Base-by-base conservation (phyloP, 345 rosid species). In the Capsella bursapastoris region DNA sequence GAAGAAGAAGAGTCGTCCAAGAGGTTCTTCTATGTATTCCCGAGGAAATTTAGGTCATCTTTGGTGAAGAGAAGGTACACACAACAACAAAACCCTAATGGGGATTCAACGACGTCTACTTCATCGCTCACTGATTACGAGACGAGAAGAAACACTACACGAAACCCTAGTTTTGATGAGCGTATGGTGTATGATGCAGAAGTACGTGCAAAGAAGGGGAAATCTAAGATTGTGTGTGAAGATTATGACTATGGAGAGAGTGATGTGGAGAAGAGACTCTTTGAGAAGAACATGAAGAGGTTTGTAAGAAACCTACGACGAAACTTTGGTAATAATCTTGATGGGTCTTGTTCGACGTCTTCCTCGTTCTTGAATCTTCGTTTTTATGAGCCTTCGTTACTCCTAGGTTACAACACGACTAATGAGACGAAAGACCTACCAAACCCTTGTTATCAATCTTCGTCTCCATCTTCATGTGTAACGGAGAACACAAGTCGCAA, bases 401-500 rank as follows among this genome's bases (percentile, higher is more conserved):
- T 13, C 3, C 3, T 55, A 0, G 38, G 14, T n/a, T 56, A 53
- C 58, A 53, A 31, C 60, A 55, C 18, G 35, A 35, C 14, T 27
- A 15, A 43, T 4, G 10, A 47, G 43, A 31, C 4, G 28, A 32
- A 15, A 29, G 28, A 31, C 14, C 6, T 29, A 31, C 6, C 10
- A 64, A 47, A 16, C 43, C 44, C 57, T 64, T 15, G 7, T 64
- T 32, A 34, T 9, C 41, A 48, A 6, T 41, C 66, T 1, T 57
- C 62, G 0, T 64, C 43, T 28, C 40, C 25, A 9, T 44, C 67
- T 44, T 28, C 38, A 22, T 63, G 67, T 1, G 5, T 43, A 44
- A 63, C 40, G n/a, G 53, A 63, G n/a, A n/a, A 44, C 27, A 45
- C 6, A 16, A 65, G 13, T 2, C 34, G 70, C 56, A 66, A 49